phyloP scores from a whole-genome alignment of 352 stramenopile species.

The Globisporangium yorkense region DNA sequence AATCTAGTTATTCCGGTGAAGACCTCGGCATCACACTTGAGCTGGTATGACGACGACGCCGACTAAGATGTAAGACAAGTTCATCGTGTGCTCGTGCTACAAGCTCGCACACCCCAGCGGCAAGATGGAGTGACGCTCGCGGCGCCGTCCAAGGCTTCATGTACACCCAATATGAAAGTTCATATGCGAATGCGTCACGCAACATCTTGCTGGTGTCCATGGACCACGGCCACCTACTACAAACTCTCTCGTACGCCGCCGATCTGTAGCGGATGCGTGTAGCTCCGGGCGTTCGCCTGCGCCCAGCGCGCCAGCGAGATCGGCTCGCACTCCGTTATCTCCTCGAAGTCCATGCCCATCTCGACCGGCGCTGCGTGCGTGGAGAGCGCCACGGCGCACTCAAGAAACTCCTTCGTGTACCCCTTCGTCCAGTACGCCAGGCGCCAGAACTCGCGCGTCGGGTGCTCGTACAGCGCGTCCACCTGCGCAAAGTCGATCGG shows the following conservation, averaged over 20 bases:
- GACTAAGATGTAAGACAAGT: no score
- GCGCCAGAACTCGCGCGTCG: conserved; percentile 43
- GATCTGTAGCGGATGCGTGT: conserved; percentile 30
- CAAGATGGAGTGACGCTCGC: no score
- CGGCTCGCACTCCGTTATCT: conserved; percentile 46
- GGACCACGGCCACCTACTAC: neutral
- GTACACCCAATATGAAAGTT: no score
- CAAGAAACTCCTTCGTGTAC: conserved; percentile 40
- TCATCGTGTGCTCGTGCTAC: no score
- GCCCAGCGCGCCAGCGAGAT: conserved; percentile 53
- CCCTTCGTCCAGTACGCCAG: conserved; percentile 44
- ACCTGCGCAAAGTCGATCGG: conserved; percentile 33
- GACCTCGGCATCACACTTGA: no score
- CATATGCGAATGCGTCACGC: no score
- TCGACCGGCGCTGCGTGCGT: conserved; percentile 14
- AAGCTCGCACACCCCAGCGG: no score
- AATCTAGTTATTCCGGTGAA: no score
- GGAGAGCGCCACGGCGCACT: conserved; percentile 38
- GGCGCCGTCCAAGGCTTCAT: no score
- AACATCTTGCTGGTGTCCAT: no score
- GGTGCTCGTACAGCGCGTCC: conserved; percentile 32
- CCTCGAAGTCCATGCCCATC: conserved; percentile 48
- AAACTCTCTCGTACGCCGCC: no score
- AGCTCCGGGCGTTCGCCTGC: conserved; percentile 34
- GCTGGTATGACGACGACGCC: no score